Conservation (phyloP, 352 stramenopile genomes). For the Phytophthora cactorum region DNA sequence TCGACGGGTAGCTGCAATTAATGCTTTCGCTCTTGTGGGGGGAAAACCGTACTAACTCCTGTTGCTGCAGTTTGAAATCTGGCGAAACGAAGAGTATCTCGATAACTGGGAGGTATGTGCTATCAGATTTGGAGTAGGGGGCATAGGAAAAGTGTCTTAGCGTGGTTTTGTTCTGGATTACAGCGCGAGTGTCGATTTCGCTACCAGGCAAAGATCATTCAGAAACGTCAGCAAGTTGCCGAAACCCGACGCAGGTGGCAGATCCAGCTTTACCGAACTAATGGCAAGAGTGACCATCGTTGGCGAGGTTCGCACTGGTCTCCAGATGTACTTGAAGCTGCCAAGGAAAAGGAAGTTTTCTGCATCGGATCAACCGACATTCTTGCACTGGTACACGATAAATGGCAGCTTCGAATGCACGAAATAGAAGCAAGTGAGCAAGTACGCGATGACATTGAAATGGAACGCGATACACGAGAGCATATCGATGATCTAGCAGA, state of each 20-base stretch:
- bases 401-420: slow-evolving; percentile 47
- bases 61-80: slow-evolving; percentile 63
- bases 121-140: neutral
- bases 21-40: neutral
- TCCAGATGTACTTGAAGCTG: slow-evolving; percentile 51
- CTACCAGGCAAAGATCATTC: slow-evolving; percentile 41
- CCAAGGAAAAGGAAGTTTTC: slow-evolving; percentile 56
- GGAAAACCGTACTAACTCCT: neutral
- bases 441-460: slow-evolving; percentile 31
- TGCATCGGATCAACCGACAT: slow-evolving; percentile 57
- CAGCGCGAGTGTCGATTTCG: slow-evolving; percentile 70
- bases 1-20: slow-evolving; percentile 40
- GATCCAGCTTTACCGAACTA: slow-evolving; percentile 55
- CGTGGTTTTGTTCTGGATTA: slow-evolving; percentile 4
- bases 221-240: slow-evolving; percentile 46
- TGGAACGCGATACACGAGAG: slow-evolving; percentile 29
- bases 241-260: slow-evolving; percentile 61
- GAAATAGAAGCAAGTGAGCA: slow-evolving; percentile 2
- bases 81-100: slow-evolving; percentile 79
- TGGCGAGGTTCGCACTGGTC: slow-evolving; percentile 61
- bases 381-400: slow-evolving; percentile 57
- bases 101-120: slow-evolving; percentile 77
- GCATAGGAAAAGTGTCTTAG: neutral
- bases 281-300: slow-evolving; percentile 65
- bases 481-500: slow-evolving; percentile 48